These are phyloP conservation scores for Curvularia eragrostidis DNA, from an alignment of 2,329 filamentous ascomycete genomes.

Conservation along the genomic window DNA sequence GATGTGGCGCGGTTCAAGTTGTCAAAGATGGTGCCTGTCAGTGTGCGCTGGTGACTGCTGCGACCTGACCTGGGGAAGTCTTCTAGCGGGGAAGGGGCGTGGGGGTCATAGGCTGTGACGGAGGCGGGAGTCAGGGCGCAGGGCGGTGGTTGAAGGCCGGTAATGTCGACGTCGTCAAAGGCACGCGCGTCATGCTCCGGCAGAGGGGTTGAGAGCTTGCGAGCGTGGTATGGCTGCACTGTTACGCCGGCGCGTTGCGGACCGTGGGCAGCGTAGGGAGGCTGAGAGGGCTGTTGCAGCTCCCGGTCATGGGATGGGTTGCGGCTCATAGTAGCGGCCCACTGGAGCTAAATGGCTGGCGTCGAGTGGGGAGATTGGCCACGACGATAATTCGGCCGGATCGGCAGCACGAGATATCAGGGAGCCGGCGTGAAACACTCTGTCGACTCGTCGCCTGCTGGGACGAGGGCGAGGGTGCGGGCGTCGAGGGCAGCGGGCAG, in stretches of 20 bases:
- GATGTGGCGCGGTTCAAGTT: constrained; percentile 48
- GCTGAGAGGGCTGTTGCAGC: constrained; percentile 27
- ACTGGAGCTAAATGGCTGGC: constrained; percentile 20
- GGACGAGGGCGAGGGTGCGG: constrained; percentile 1
- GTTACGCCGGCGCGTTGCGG: constrained; percentile 35
- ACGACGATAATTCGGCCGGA: constrained; percentile 8
- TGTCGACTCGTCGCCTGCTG: constrained; percentile 19
- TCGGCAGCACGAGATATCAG: constrained; percentile 26
- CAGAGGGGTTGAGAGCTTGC: constrained; percentile 33
- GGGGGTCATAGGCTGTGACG: constrained; percentile 45
- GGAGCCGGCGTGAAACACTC: constrained; percentile 38
- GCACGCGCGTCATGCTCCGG: constrained; percentile 24
- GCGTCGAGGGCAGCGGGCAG: constrained; percentile 20
- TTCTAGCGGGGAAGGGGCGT: constrained; percentile 39
- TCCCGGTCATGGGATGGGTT: constrained; percentile 25
- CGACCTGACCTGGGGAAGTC: constrained; percentile 30
- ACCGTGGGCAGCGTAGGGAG: constrained; percentile 41
- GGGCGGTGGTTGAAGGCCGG: constrained; percentile 40
- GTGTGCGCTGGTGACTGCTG: constrained; percentile 41
- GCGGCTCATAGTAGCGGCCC: constrained; percentile 34
- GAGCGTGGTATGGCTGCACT: constrained; percentile 26
- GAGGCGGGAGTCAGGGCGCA: constrained; percentile 41
- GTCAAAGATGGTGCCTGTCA: constrained; percentile 49
- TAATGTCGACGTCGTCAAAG: constrained; percentile 47
- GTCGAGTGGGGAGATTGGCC: constrained; percentile 2